Percentiles rank a stretch among this genome's conserved stretches.
phyloP scores from a whole-genome alignment of 192 early-diverging fungal genomes.

The Physocladia obscura region DNA sequence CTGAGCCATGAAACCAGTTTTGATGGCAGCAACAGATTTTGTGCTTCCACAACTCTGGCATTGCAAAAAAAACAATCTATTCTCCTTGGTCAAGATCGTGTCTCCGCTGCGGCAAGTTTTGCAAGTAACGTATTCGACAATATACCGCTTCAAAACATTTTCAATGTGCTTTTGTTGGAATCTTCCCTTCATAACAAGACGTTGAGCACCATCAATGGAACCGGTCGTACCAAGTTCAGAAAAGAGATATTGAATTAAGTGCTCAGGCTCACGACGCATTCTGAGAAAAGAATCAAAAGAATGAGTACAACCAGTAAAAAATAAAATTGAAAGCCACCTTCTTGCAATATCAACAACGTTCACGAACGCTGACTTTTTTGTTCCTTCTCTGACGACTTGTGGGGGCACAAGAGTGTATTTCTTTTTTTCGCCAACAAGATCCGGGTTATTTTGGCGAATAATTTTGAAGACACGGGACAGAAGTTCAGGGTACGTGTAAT shows the following conservation, averaged over 20 bases:
- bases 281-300: slow-evolving; percentile 30
- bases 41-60: slow-evolving; percentile 96
- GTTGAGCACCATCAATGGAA: slow-evolving; percentile 86
- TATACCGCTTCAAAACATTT: slow-evolving; percentile 94
- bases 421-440: slow-evolving; percentile 88
- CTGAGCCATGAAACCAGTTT: slow-evolving; percentile 94
- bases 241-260: slow-evolving; percentile 96
- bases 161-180: slow-evolving; percentile 99
- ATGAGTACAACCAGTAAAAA: neutral
- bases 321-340: slow-evolving; percentile 46
- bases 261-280: slow-evolving; percentile 93
- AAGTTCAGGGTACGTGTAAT: slow-evolving; percentile 92
- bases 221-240: slow-evolving; percentile 98
- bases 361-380: slow-evolving; percentile 93
- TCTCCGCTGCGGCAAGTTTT: slow-evolving; percentile 98
- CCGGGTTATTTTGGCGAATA: slow-evolving; percentile 90
- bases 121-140: slow-evolving; percentile 98
- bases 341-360: slow-evolving; percentile 94
- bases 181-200: slow-evolving; percentile 93
- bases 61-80: slow-evolving; percentile 92
- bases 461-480: slow-evolving; percentile 87
- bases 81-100: slow-evolving; percentile 92
- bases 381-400: slow-evolving; percentile 85
- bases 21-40: slow-evolving; percentile 92
- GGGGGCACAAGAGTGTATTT: slow-evolving; percentile 94